Conservation (phyloP, 345 rosid genomes). For the Pseudoturritis turrita region DNA sequence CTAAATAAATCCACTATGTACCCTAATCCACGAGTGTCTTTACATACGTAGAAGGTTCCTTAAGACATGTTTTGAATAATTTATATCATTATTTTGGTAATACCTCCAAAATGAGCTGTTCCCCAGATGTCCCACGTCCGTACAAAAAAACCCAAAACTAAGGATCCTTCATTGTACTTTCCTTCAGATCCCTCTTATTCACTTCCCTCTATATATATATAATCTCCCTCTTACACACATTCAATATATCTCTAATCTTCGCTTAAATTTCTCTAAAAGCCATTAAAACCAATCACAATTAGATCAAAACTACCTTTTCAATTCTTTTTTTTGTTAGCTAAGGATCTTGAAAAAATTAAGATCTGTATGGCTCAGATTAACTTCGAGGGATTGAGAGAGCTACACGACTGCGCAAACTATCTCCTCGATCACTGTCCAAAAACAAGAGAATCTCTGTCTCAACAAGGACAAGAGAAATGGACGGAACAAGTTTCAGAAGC, state of each 20-base stretch:
- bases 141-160: conserved; percentile 13
- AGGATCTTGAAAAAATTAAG: neutral
- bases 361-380: conserved; percentile 45
- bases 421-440: conserved; percentile 59
- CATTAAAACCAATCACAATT: neutral
- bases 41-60: conserved; percentile 25
- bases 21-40: conserved; percentile 26
- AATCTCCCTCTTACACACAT: neutral
- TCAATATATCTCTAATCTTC: conserved; percentile 1
- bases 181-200: conserved; percentile 20
- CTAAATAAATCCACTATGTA: conserved; percentile 23
- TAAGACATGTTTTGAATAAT: neutral
- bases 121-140: conserved; percentile 40
- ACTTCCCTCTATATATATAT: neutral
- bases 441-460: conserved; percentile 43
- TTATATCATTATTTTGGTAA: conserved; percentile 9
- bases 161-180: conserved; percentile 43
- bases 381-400: conserved; percentile 57
- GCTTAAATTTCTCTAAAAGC: neutral
- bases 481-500: conserved; percentile 54
- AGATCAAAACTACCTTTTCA: neutral
- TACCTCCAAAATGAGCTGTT: conserved; percentile 39
- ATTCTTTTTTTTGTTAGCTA: neutral
- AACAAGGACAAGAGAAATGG: conserved; percentile 48
- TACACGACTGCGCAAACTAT: conserved; percentile 67